Evolutionary conservation across 768 basidiomycete species (phyloP), one percentile per base, ranked within the genome.

Genomic region (Phylloporus arenicola): DNA sequence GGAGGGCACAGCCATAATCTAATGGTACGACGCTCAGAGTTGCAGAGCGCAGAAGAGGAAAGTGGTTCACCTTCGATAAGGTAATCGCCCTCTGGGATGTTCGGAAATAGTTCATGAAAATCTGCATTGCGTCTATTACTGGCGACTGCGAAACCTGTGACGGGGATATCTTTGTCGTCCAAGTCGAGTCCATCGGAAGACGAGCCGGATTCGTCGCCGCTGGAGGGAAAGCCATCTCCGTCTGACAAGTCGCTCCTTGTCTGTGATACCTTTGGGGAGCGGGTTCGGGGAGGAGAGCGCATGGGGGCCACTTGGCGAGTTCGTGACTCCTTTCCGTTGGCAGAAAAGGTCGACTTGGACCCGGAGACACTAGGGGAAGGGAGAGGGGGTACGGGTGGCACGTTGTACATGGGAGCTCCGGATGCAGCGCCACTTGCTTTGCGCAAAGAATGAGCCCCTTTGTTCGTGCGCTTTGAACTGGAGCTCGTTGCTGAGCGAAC

Each of bases 1-100:
- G 93, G 12, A 98, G 70, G 0, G 96, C 96, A 63, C 96, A 99
- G 6, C 96, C 96, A 59, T 98, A 99, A 69, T 99, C 96, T 98
- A 54, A 9, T 27, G 50, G 41, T 2, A 14, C 16, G 39, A n/a
- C n/a, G n/a, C 19, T 46, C 50, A 50, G 30, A 48, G 45, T 50
- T 25, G 33, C 44, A 25, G 30, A 5, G 11, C n/a, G 47, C 44
- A 41, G 25, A n/a, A 11, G 10, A 48, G 4, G 17, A 50, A 56
- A 40, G 24, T 37, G 33, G 70, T 79, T 59, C 64, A 94, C 95
- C 95, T 69, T 98, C 95, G 62, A 99, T 98, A 42, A 98, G 79
- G 72, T 97, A 97, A 69, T 98, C 96, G 9, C 92, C 94, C 63
- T 94, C 92, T 1, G 92, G 90, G 10, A 98, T 84, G 27, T 64